phyloP scores from a whole-genome alignment of 805 yeast species.

The Wickerhamiella musiphila region DNA sequence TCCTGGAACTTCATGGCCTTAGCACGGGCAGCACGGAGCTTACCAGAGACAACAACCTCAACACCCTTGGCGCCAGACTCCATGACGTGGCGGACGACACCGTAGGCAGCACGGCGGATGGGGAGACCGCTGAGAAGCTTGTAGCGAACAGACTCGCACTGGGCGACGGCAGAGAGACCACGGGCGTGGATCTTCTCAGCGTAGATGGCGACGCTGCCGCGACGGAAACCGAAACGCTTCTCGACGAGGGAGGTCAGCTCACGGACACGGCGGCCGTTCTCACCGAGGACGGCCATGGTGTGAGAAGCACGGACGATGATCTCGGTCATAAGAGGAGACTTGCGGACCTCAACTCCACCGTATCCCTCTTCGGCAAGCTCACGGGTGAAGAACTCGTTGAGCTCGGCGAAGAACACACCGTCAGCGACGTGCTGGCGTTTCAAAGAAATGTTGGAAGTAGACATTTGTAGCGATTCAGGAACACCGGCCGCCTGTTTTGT shows the following conservation, averaged over 20 bases:
- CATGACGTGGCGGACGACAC: conserved; percentile 99
- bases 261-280: conserved; percentile 98
- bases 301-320: conserved; percentile 97
- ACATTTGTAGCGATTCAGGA: background rate
- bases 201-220: conserved; percentile 83
- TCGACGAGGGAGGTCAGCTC: conserved; percentile 94
- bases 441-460: conserved; percentile 51
- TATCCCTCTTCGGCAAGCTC: conserved; percentile 99
- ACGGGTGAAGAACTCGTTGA: conserved; percentile 99
- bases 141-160: conserved; percentile 97
- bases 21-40: conserved; percentile 99
- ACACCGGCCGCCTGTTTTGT: background rate
- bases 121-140: conserved; percentile 97
- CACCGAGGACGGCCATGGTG: conserved; percentile 98
- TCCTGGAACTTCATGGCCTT: conserved; percentile 99
- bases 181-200: conserved; percentile 99
- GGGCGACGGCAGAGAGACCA: conserved; percentile 98
- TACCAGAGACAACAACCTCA: conserved; percentile 99
- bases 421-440: conserved; percentile 99
- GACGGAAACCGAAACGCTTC: conserved; percentile 95
- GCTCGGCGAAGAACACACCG: conserved; percentile 99
- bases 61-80: conserved; percentile 99
- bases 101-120: conserved; percentile 99
- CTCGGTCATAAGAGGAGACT: conserved; percentile 95
- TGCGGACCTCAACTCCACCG: conserved; percentile 99